A percentile compares a stretch with the other conserved stretches of the same genome.
phyloP scores from a whole-genome alignment of 345 rosid species.

The Brassica incana region DNA sequence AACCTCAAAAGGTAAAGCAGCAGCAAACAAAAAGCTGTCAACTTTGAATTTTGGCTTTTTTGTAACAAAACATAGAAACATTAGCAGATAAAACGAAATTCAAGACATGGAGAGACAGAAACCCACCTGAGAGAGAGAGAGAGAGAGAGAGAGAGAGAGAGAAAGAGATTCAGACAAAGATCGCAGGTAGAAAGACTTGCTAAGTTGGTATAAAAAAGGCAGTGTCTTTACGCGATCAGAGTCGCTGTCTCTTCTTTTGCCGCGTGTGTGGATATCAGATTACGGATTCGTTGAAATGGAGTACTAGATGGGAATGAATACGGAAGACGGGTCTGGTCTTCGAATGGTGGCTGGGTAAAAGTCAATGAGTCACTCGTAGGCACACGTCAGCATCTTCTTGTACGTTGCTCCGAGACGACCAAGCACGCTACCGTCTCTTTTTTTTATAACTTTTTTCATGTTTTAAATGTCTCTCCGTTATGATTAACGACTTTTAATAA shows the following conservation, averaged over 20 bases:
- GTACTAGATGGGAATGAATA: neutral
- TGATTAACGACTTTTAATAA: conserved; percentile 6
- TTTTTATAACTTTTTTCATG: neutral
- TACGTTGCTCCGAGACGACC: conserved; percentile 15
- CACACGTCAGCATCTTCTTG: conserved; percentile 15
- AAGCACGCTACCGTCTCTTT: neutral
- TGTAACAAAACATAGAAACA: conserved; percentile 11
- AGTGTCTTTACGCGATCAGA: conserved; percentile 16
- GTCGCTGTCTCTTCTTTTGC: conserved; percentile 6
- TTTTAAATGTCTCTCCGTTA: neutral
- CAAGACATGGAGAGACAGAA: neutral
- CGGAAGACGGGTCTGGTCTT: conserved; percentile 29
- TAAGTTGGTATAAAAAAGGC: conserved; percentile 10
- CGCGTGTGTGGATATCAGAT: conserved; percentile 27
- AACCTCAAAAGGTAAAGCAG: neutral
- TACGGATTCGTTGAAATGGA: conserved; percentile 33
- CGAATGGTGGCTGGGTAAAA: conserved; percentile 30
- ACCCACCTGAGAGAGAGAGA: conserved; percentile 30
- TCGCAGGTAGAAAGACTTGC: conserved; percentile 4
- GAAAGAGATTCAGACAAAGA: neutral
- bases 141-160: neutral
- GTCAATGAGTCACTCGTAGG: conserved; percentile 37
- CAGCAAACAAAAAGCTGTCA: conserved; percentile 14
- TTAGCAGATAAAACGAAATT: neutral
- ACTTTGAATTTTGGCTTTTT: conserved; percentile 17